Evolutionary conservation across 78 protist genomes (phyloP).

Genomic region (Guillardia theta): DNA sequence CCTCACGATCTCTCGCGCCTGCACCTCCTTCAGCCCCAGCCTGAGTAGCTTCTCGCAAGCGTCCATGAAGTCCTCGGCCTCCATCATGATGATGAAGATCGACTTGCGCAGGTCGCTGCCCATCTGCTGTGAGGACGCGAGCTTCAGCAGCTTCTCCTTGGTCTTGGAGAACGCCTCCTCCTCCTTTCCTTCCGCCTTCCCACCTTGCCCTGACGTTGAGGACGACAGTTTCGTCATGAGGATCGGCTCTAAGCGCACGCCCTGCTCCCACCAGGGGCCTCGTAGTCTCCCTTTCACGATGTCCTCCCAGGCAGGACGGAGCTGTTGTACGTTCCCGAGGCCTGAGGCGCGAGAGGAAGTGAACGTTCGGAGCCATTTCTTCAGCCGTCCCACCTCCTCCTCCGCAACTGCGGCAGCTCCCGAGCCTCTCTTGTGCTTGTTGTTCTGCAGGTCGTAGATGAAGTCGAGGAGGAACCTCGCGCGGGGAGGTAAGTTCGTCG

Average conservation of each 20-base stretch:
- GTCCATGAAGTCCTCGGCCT: not conserved
- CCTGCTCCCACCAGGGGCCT: conserved; percentile 17
- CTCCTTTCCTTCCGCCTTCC: not conserved
- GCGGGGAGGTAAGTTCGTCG: not conserved
- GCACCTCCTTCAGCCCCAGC: not conserved
- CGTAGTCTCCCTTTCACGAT: not conserved
- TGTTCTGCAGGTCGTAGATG: conserved; percentile 28
- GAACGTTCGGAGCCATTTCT: not conserved
- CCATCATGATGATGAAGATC: not conserved
- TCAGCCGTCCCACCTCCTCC: not conserved
- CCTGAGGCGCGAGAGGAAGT: not conserved
- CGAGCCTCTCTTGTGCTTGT: not conserved
- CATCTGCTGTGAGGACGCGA: not conserved
- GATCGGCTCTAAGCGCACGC: not conserved
- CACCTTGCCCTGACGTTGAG: no score
- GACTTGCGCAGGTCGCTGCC: conserved; percentile 10
- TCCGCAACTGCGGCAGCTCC: not conserved
- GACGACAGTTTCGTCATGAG: not conserved
- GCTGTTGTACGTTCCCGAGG: not conserved
- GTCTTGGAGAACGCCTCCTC: not conserved
- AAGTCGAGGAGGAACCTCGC: not conserved
- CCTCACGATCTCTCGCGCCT: not conserved
- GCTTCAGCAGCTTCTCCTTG: not conserved
- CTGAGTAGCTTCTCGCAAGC: not conserved
- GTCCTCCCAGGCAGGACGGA: not conserved